A percentile compares a stretch with the other conserved stretches of the same genome.
These are phyloP conservation scores for Trichoderma semiorbis DNA, from an alignment of 2,329 filamentous ascomycete genomes.

Conservation along the genomic window DNA sequence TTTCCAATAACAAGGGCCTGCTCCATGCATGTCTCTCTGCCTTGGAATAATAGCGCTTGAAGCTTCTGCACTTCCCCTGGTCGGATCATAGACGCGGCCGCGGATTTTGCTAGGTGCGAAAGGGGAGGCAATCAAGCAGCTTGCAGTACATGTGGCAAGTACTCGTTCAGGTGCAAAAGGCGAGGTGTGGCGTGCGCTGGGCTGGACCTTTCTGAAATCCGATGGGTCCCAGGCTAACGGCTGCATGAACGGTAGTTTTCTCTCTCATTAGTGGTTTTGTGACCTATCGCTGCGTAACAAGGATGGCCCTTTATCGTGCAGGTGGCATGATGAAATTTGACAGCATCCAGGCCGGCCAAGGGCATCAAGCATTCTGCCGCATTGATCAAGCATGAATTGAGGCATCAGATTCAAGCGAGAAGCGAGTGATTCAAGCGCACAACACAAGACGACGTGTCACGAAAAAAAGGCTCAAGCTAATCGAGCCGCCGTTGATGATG, in stretches of 20 bases:
- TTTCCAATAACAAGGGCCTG: background rate
- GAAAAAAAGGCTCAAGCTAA: constrained; percentile 8
- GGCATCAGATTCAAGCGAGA: background rate
- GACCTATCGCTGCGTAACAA: background rate
- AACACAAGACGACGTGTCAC: background rate
- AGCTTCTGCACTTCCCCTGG: constrained; percentile 5
- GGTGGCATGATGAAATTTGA: constrained; percentile 1
- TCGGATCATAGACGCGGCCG: background rate
- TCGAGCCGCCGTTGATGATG: background rate
- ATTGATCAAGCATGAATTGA: background rate
- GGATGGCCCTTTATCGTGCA: background rate
- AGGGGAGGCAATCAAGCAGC: background rate
- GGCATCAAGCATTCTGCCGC: background rate
- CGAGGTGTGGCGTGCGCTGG: background rate
- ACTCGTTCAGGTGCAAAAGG: background rate
- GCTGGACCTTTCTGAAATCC: background rate
- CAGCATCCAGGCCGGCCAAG: background rate
- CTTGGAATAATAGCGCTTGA: background rate
- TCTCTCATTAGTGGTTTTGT: background rate
- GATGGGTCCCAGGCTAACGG: background rate
- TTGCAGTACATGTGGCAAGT: background rate
- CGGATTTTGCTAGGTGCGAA: background rate
- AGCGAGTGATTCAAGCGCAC: background rate
- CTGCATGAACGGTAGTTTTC: constrained; percentile 1
- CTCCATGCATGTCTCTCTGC: background rate